Base-by-base conservation (phyloP, 805 yeast genomes). In the Monosporozyma aerobia region DNA sequence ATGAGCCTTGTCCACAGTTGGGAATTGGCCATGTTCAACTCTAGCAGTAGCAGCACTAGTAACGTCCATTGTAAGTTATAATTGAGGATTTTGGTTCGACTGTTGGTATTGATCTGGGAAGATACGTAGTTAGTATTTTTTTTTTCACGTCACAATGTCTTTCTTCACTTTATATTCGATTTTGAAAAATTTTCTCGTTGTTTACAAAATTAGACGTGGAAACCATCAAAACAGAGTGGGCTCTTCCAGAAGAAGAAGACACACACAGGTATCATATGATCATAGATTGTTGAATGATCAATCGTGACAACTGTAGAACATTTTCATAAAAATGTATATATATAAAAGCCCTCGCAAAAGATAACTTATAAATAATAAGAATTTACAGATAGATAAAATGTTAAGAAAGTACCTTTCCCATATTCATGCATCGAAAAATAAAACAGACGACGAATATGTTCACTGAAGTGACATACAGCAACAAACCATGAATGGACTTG, bases 1-100 rank as follows among this genome's bases (percentile, higher is more conserved):
- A 54, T 49, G 59, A 25, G 57, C 58, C 44, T 52, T 55, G 10
- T 72, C 55, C 5, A 71, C 48, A 6, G 52, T 11, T 10, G 77
- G 76, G 47, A 61, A 63, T 13, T 50, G 49, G 23, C 56, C 41
- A 44, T 54, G 59, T 27, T 51, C 49, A 13, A 37, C 51, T 29
- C 43, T 43, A 23, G 45, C 45, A 43, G 45, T 35, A 32, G 30
- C 40, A 47, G 43, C 49, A 47, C 32, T n/a, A 41, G 51, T 25
- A 5, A 30, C 44, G 33, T 41, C 47, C 43, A 33, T 32, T 41
- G 16, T 44, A 4, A 19, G 5, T 22, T 7, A 11, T 6, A 33
- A 29, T 39, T 16, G 23, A 48, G 44, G 29, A 4, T 30, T 30
- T 16, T 23, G 14, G 8, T 10, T 19, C 19, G 19, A 19, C 19